Base-by-base conservation (phyloP, 2,329 filamentous ascomycete genomes). In the Nothophoma quercina region DNA sequence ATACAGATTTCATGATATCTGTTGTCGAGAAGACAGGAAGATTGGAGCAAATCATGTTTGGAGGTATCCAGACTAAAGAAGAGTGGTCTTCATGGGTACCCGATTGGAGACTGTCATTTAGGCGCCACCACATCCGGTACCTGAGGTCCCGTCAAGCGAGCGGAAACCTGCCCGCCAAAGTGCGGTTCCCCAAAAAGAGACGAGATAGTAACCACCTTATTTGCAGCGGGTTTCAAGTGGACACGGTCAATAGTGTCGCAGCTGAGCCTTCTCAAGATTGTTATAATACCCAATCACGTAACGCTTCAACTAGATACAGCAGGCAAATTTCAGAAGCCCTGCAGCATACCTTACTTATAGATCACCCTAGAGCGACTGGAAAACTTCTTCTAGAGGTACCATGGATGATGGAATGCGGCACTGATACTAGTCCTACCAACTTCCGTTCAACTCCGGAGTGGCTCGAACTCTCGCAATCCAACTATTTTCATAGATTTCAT, bases 61-160 rank as follows among this genome's bases (percentile, higher is more conserved):
- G 39, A 42, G 39, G 39, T 29, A 29, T 42, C 39, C 39, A n/a
- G 7, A 29, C 15, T 42, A 15, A 42, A 12, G 39, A 42, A 42
- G 39, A 16, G 25, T 42, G 39, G 39, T 25, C 39, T 7, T 42
- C 39, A 19, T 42, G 39, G 39, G 23, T 42, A 30, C 39, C 39
- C 23, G 39, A 42, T 42, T 42, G 39, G 39, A 42, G 39, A 42
- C 23, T 29, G 25, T 25, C 39, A 42, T 42, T 42, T 42, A 25
- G 6, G 25, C 39, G 39, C 19, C 39, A 42, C 39, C 39, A 42
- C 25, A 42, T 42, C 25, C 39, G 39, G 25, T 42, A 42, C 19
- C 19, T 42, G 23, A 42, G 39, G 19, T 42, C 23, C n/a, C 39
- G 39, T 30, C 25, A 30, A 42, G 39, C 39, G 23, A 42, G 39